A percentile compares a stretch with the other conserved stretches of the same genome.
Conservation (phyloP, 441 rosid genomes). For the Euphorbia celastroides region DNA sequence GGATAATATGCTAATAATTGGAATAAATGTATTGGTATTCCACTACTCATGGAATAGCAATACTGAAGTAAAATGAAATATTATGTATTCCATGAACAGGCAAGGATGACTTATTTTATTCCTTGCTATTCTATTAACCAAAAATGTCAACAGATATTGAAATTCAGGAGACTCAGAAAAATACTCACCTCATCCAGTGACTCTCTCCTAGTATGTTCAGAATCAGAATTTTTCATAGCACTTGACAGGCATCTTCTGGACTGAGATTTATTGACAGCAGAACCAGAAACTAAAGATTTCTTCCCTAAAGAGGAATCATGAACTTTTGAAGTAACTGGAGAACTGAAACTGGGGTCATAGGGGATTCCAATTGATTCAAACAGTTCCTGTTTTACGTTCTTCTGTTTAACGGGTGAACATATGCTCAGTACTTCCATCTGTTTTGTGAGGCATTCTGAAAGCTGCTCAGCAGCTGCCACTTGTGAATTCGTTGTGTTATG, state of each 20-base stretch:
- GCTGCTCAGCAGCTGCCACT: slow-evolving; percentile 82
- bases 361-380: slow-evolving; percentile 87
- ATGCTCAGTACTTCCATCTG: slow-evolving; percentile 74
- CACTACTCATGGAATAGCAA: too few relatives aligned
- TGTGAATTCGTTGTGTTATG: slow-evolving; percentile 73
- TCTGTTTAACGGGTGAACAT: slow-evolving; percentile 57
- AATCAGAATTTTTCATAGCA: slow-evolving; percentile 52
- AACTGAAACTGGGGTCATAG: slow-evolving; percentile 67
- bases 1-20: too few relatives aligned
- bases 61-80: too few relatives aligned
- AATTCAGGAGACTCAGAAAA: slow-evolving; percentile 4
- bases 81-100: too few relatives aligned
- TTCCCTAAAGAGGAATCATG: slow-evolving; percentile 36
- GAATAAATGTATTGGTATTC: too few relatives aligned
- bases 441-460: slow-evolving; percentile 76
- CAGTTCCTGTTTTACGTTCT: slow-evolving; percentile 70
- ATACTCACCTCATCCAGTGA: slow-evolving; percentile 63
- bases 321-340: slow-evolving; percentile 56
- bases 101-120: too few relatives aligned
- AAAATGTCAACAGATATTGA: too few relatives aligned
- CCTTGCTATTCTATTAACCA: too few relatives aligned
- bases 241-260: slow-evolving; percentile 52
- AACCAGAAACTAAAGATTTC: slow-evolving; percentile 43
- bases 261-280: slow-evolving; percentile 50
- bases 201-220: slow-evolving; percentile 86